Percentiles rank a stretch among this genome's conserved stretches.
Evolutionary conservation across 257 asterid genomes (phyloP).

Genomic region (Nicotiana tomentosiformis): DNA sequence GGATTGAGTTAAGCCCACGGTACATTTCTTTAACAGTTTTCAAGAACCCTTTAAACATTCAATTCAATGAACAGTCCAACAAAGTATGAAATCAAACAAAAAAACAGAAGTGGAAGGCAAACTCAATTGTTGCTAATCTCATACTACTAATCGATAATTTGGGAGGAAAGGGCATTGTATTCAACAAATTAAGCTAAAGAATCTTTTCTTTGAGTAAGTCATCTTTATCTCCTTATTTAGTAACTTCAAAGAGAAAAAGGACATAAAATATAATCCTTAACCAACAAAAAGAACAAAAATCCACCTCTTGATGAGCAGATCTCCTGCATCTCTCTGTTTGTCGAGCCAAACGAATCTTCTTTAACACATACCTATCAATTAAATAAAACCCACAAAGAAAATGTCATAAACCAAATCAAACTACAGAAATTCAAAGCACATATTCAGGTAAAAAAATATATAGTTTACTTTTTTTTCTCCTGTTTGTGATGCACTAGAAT

Average conservation of each 20-base stretch:
- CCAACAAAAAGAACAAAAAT: not conserved
- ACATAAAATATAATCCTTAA: not conserved
- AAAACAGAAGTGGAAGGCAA: not conserved
- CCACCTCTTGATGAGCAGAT: constrained; percentile 99
- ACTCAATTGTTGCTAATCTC: not conserved
- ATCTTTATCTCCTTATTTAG: not conserved
- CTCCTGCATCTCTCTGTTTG: constrained; percentile 98
- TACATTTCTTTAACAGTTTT: too few relatives aligned
- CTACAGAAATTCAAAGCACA: constrained; percentile 8
- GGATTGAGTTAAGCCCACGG: too few relatives aligned
- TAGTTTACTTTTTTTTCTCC: constrained; percentile 71
- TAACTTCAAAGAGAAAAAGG: not conserved
- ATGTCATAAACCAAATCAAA: not conserved
- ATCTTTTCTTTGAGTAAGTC: not conserved
- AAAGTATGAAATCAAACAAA: not conserved
- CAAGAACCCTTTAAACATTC: not conserved
- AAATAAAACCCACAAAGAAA: constrained; percentile 12
- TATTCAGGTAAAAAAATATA: not conserved
- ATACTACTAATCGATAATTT: not conserved
- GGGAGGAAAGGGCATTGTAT: not conserved
- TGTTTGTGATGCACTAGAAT: constrained; percentile 89
- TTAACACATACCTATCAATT: constrained; percentile 75
- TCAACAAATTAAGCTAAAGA: not conserved
- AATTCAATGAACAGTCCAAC: not conserved
- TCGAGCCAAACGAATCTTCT: constrained; percentile 95